These are phyloP conservation scores for Marchantia polymorpha DNA, from an alignment of 225 moss, liverwort and hornwort species.

Conservation along the genomic window DNA sequence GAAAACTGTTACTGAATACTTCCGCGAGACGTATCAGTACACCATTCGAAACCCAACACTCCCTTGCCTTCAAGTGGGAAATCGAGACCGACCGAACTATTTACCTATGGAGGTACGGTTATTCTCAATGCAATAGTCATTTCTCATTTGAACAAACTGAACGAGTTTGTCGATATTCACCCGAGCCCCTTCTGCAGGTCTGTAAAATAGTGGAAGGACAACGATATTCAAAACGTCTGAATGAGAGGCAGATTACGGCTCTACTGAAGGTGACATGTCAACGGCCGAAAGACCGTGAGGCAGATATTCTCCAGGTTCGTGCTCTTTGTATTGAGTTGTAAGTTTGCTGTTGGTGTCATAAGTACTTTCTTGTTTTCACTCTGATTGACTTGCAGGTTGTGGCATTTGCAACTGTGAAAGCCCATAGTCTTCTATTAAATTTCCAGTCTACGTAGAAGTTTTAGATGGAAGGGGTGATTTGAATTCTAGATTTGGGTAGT, in stretches of 20 bases:
- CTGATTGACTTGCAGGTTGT: neutral
- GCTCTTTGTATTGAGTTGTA: neutral
- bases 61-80: constrained; percentile 90
- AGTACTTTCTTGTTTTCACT: neutral
- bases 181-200: constrained; percentile 1
- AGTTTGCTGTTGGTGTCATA: neutral
- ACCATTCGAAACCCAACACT: constrained; percentile 58
- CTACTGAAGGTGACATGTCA: constrained; percentile 86
- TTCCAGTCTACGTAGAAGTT: no score
- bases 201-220: constrained; percentile 97
- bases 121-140: no score
- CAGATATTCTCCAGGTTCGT: constrained; percentile 71
- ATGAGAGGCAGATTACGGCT: constrained; percentile 82
- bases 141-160: neutral
- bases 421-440: no score
- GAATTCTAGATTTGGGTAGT: no score
- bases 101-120: constrained; percentile 78
- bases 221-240: constrained; percentile 70
- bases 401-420: no score
- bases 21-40: constrained; percentile 81
- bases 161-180: fast-evolving
- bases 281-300: constrained; percentile 73
- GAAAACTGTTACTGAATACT: constrained; percentile 86
- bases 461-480: no score
- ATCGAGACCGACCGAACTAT: constrained; percentile 74